These are phyloP conservation scores for Neurospora tetrasperma DNA, from an alignment of 495 filamentous ascomycete species.

Conservation along the genomic window DNA sequence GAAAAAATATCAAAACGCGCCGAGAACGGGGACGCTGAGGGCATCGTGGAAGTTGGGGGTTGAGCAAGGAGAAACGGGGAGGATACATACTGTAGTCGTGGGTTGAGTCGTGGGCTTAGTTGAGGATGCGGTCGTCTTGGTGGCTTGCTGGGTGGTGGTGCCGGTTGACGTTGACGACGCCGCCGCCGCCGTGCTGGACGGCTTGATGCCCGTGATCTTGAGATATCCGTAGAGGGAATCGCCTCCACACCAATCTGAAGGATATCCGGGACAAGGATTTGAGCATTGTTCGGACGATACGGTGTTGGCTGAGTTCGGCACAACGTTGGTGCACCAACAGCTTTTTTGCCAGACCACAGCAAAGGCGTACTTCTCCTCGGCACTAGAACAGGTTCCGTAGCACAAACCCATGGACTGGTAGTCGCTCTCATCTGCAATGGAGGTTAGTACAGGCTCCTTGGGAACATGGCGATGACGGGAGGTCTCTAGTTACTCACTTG, in stretches of 20 bases:
- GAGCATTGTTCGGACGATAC: constrained; percentile 25
- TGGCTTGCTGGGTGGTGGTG: not conserved
- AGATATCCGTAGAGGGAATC: constrained; percentile 32
- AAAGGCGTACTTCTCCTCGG: constrained; percentile 20
- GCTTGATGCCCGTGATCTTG: constrained; percentile 10
- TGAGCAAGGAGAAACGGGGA: not conserved
- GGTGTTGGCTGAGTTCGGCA: constrained; percentile 22
- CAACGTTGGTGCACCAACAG: constrained; percentile 37
- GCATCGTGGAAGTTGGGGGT: not conserved
- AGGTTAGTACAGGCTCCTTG: not conserved
- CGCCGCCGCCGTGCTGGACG: constrained; percentile 21
- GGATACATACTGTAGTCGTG: constrained; percentile 12
- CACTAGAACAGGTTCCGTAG: constrained; percentile 23
- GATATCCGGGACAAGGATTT: constrained; percentile 31
- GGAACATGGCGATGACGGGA: not conserved
- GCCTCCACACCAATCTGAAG: constrained; percentile 31
- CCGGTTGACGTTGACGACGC: not conserved
- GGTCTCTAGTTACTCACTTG: constrained; percentile 1
- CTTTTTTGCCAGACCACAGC: constrained; percentile 27
- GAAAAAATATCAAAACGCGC: not conserved
- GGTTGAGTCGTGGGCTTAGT: not conserved
- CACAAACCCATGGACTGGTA: constrained; percentile 40
- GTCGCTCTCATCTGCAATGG: constrained; percentile 25
- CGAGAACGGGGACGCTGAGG: not conserved
- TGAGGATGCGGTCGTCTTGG: not conserved